These are phyloP conservation scores for Melanopsichium pennsylvanicum DNA, from an alignment of 1,284 basidiomycete genomes.

Conservation along the genomic window DNA sequence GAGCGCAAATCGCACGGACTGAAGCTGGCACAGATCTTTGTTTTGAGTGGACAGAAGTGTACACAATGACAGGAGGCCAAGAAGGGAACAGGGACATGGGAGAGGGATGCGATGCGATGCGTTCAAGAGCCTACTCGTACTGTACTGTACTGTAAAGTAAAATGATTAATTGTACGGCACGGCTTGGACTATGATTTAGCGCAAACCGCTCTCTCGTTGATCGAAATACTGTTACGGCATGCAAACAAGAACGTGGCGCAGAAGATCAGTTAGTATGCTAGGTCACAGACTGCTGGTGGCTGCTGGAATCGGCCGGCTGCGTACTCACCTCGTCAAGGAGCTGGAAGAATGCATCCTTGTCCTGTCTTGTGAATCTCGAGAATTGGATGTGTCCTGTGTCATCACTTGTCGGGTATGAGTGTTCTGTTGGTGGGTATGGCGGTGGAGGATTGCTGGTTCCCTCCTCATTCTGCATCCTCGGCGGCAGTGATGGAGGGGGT, in stretches of 20 bases:
- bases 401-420: constrained; percentile 17
- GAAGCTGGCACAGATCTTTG: too few species aligned
- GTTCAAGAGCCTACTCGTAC: too few species aligned
- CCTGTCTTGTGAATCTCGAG: constrained; percentile 49
- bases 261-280: background rate
- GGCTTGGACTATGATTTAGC: too few species aligned
- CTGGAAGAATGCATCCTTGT: constrained; percentile 56
- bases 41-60: too few species aligned
- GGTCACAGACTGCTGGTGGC: too few species aligned
- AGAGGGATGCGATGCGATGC: too few species aligned
- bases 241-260: background rate
- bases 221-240: constrained; percentile 23
- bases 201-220: constrained; percentile 24
- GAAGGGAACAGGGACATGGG: too few species aligned
- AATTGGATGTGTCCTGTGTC: constrained; percentile 44
- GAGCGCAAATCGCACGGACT: too few species aligned
- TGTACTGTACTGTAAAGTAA: too few species aligned
- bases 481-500: constrained; percentile 34
- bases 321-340: constrained; percentile 53
- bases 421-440: constrained; percentile 32
- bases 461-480: constrained; percentile 53
- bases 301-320: too few species aligned
- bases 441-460: constrained; percentile 50
- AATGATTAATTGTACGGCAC: too few species aligned
- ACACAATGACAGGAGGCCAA: too few species aligned